These are phyloP conservation scores for Vitis hybrid DNA, from an alignment of 177 flowering plant species.

Conservation along the genomic window DNA sequence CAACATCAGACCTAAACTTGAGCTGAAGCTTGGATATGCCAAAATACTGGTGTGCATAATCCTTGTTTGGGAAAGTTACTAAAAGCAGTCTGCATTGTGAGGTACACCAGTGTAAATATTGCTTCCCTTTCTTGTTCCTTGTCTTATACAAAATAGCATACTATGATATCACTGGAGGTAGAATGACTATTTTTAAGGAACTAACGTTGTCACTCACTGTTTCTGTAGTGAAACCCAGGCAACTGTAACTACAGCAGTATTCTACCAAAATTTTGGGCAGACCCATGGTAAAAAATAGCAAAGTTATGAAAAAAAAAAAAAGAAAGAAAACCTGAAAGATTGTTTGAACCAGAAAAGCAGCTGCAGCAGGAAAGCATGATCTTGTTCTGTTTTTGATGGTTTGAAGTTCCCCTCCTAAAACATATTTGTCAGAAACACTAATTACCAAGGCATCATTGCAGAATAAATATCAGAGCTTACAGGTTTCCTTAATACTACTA, in stretches of 20 bases:
- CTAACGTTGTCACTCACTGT: not conserved
- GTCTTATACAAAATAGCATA: not conserved
- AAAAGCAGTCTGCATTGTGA: too few species aligned
- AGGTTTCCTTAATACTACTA: not conserved
- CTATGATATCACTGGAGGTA: not conserved
- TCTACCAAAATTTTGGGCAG: not conserved
- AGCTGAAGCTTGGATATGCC: too few species aligned
- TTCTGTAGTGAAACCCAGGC: not conserved
- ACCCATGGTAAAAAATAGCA: not conserved
- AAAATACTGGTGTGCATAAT: too few species aligned
- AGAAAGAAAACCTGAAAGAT: slow-evolving; percentile 69
- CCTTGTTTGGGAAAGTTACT: too few species aligned
- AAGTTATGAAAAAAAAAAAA: slow-evolving; percentile 11
- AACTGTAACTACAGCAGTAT: not conserved
- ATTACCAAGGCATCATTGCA: slow-evolving; percentile 2
- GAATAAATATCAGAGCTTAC: not conserved
- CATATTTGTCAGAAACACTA: slow-evolving; percentile 11
- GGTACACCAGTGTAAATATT: too few species aligned
- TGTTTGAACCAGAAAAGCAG: slow-evolving; percentile 95
- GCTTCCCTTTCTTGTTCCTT: not conserved
- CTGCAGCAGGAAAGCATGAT: slow-evolving; percentile 89
- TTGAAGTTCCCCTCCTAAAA: slow-evolving; percentile 83
- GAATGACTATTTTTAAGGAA: not conserved
- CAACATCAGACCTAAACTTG: too few species aligned
- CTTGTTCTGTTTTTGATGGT: slow-evolving; percentile 72